These are phyloP conservation scores for Cladosporium oxysporum DNA, from an alignment of 2,329 filamentous ascomycete species.

Conservation along the genomic window DNA sequence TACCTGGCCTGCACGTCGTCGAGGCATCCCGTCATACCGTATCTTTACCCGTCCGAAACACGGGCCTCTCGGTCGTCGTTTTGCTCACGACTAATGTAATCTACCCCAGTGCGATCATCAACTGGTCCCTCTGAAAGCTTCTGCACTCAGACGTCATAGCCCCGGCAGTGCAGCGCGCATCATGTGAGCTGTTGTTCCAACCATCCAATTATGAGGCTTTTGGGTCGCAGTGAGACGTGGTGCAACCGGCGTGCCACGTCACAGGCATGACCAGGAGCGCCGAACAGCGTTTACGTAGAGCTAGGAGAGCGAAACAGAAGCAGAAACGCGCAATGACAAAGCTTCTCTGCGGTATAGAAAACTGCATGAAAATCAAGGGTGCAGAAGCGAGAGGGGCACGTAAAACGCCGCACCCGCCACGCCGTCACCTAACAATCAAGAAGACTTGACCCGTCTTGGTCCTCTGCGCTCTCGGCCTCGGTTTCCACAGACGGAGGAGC, in stretches of 20 bases:
- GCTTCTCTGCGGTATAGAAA: background rate
- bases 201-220: slow-evolving; percentile 7
- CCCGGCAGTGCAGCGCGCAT: slow-evolving; percentile 8
- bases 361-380: background rate
- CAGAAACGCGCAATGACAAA: background rate
- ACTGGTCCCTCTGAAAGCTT: slow-evolving; percentile 4
- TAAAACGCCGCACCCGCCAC: slow-evolving; percentile 1
- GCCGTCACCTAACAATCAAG: slow-evolving; percentile 5
- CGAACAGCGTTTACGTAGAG: background rate
- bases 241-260: slow-evolving; percentile 11
- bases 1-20: slow-evolving; percentile 8
- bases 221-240: slow-evolving; percentile 1
- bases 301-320: background rate
- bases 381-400: background rate
- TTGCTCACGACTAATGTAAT: background rate
- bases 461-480: slow-evolving; percentile 19
- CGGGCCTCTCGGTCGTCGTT: slow-evolving; percentile 13
- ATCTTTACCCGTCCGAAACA: slow-evolving; percentile 17
- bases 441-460: slow-evolving; percentile 11
- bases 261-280: background rate
- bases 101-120: slow-evolving; percentile 7
- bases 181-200: slow-evolving; percentile 7
- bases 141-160: slow-evolving; percentile 17
- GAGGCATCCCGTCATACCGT: slow-evolving; percentile 13
- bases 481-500: slow-evolving; percentile 18